phyloP scores from a whole-genome alignment of 345 rosid species.

The Moricandia moricandioides region DNA sequence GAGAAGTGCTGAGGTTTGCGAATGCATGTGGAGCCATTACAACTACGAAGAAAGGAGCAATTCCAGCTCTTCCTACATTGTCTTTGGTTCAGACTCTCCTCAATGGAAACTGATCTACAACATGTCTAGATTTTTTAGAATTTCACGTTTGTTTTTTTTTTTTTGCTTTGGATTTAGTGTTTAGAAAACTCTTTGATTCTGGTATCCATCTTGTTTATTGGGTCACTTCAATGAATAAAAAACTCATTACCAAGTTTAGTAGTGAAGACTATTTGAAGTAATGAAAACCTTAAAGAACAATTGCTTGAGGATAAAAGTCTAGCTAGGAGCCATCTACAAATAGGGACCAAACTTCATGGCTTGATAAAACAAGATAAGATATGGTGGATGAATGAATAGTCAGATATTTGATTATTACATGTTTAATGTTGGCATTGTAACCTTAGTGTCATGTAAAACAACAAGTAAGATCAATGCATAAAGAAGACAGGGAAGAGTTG shows the following conservation, averaged over 20 bases:
- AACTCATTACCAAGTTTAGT: background rate
- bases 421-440: no score
- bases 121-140: background rate
- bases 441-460: no score
- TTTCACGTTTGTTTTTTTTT: background rate
- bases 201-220: background rate
- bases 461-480: no score
- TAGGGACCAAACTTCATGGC: background rate
- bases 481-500: no score
- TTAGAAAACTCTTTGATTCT: background rate
- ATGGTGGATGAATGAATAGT: no score
- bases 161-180: background rate
- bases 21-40: background rate
- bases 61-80: background rate
- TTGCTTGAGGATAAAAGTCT: slow-evolving; percentile 86
- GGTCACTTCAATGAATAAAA: background rate
- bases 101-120: background rate
- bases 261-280: background rate
- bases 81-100: background rate
- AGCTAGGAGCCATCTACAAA: background rate
- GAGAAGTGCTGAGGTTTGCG: background rate
- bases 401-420: no score
- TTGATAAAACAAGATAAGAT: no score
- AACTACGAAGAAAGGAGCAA: background rate
- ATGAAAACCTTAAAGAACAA: slow-evolving; percentile 48